Evolutionary conservation across 768 basidiomycete species (phyloP).

Genomic region (Pleurotus ostreatus): DNA sequence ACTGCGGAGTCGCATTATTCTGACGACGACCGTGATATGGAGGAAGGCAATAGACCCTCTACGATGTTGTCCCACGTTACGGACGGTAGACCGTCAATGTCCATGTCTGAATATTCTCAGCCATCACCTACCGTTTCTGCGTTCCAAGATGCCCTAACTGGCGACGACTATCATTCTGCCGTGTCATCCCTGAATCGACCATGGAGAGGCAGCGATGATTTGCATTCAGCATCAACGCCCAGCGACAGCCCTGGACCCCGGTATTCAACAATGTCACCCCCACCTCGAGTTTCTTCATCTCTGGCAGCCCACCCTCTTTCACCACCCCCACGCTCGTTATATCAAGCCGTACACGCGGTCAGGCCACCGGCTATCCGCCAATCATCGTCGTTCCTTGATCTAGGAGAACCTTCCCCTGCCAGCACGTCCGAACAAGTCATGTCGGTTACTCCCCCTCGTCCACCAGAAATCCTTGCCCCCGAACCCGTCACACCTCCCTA

Average conservation of each 20-base stretch:
- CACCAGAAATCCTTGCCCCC: slow-evolving; percentile 33
- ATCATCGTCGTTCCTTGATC: slow-evolving; percentile 5
- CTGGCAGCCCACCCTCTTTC: slow-evolving; percentile 50
- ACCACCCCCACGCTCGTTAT: slow-evolving; percentile 43
- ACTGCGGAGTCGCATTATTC: slow-evolving; percentile 30
- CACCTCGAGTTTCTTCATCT: slow-evolving; percentile 65
- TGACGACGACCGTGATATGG: slow-evolving; percentile 35
- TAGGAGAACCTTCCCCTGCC: slow-evolving; percentile 6
- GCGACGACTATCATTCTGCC: slow-evolving; percentile 17
- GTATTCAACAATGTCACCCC: slow-evolving; percentile 45
- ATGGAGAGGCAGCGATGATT: slow-evolving; percentile 23
- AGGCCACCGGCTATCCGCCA: slow-evolving; percentile 8
- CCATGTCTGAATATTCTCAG: slow-evolving; percentile 67
- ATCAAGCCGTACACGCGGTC: background rate
- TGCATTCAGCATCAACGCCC: slow-evolving; percentile 13
- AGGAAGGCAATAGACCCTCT: slow-evolving; percentile 35
- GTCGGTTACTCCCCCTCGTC: slow-evolving; percentile 2
- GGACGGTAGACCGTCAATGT: slow-evolving; percentile 52
- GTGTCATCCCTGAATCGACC: slow-evolving; percentile 22
- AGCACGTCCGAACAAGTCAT: background rate
- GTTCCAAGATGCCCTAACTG: slow-evolving; percentile 60
- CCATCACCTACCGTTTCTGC: slow-evolving; percentile 76
- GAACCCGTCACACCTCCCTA: slow-evolving; percentile 42
- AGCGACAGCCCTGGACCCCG: slow-evolving; percentile 26
- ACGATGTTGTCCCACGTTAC: slow-evolving; percentile 43